Evolutionary conservation across 306 rosid genomes (phyloP), one percentile per base, ranked within the genome.

Genomic region (Leucaena leucocephala): DNA sequence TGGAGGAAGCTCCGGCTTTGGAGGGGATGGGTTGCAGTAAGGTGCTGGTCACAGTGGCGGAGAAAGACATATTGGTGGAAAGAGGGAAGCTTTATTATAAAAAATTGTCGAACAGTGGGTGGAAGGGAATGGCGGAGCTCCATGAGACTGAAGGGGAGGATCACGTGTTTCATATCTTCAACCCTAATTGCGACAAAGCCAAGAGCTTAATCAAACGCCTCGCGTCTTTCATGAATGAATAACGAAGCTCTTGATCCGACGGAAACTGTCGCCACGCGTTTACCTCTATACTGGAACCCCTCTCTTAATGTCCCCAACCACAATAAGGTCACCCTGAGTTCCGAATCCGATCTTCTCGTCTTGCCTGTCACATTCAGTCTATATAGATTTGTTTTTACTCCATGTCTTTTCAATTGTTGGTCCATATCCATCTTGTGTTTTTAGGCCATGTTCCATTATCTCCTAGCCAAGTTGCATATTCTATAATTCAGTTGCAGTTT

Each of bases 51-150:
- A 45, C 59, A 15, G 87, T 92, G 15, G 91, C 97, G 0, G 97
- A 82, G 84, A 86, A 81, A 3, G 98, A 92, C 35, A 89, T 94
- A 68, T 19, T 92, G 85, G 88, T 44, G 81, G 97, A 92, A 5
- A 86, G 98, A 46, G 98, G 98, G 40, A 85, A 67, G 82, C 89
- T 91, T 72, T 94, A 94, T 44, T 86, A 89, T 35, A 92, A 82
- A 2, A 87, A 44, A 2, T 48, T 92, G 81, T 84, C 64, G 36
- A 84, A 78, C 12, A 87, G 97, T n/a, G 82, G 69, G 2, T 91
- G 97, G 97, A 75, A 62, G 17, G 98, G 98, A 16, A 84, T 13
- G 3, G 85, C 81, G 52, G 85, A 84, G 62, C 69, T 87, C 3
- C 36, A 68, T 35, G 94, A 90, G 50, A 88, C 87, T n/a, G 66